Base-by-base conservation (phyloP, 495 filamentous ascomycete species). In the Amphirosellinia nigrospora region DNA sequence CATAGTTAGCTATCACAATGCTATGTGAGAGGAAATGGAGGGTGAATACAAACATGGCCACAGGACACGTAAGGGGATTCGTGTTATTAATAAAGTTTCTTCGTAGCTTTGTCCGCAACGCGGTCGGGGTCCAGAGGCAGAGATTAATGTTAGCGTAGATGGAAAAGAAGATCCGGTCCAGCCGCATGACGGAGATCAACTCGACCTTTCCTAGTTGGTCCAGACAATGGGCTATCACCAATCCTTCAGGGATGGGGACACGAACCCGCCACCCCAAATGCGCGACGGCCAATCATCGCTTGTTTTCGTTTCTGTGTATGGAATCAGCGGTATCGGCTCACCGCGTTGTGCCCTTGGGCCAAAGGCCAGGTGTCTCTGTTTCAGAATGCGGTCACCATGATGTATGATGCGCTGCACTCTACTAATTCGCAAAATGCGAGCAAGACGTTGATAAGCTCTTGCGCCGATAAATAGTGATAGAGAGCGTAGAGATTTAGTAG, bases 111-210 rank as follows among this genome's bases (percentile, higher is more conserved):
- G n/a, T n/a, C n/a, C n/a, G n/a, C n/a, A n/a, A n/a, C n/a, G n/a
- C 43, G n/a, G 43, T 46, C 43, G n/a, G 43, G 48, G 48, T 52
- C 2, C 2, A 23, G n/a, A 50, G 1, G 19, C 46, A 50, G 21
- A 52, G 48, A 52, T 23, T 16, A 52, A 46, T 46, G 7, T 52
- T 52, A 21, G 48, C 13, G 48, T 23, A 52, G 36, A 45, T 62
- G 59, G 41, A 21, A 64, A 43, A 48, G 62, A 39, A 65, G 62
- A 64, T 36, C 43, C 61, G 43, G 61, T 36, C 61, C 61, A 63
- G 61, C 61, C 61, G 61, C 61, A 48, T 63, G 43, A 65, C 32
- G 21, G 45, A 38, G 62, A 65, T 52, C n/a, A 21, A 26, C 26
- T 46, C 41, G 10, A 62, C 60, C 41, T 64, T 64, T 53, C 63